phyloP scores from a whole-genome alignment of 2,329 filamentous ascomycete genomes.

The Penicillium sp. region DNA sequence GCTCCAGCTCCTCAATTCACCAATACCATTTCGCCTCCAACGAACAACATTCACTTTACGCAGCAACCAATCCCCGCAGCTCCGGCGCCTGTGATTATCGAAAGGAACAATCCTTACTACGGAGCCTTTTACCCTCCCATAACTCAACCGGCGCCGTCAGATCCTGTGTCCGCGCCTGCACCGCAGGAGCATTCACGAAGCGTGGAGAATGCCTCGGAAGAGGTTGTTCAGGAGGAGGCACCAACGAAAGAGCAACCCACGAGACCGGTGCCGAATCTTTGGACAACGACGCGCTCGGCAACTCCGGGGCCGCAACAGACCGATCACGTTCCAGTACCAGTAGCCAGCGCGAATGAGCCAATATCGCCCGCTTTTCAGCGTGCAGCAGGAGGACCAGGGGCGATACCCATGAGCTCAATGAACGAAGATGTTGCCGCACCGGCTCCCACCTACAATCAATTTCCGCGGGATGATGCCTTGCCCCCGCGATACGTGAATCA shows the following conservation, averaged over 20 bases:
- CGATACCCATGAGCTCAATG: constrained; percentile 55
- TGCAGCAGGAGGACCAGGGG: constrained; percentile 58
- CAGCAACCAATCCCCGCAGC: constrained; percentile 39
- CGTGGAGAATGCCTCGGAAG: neutral
- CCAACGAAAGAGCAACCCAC: neutral
- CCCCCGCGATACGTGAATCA: constrained; percentile 23
- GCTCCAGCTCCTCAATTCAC: constrained; percentile 6
- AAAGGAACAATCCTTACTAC: constrained; percentile 39
- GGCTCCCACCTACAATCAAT: constrained; percentile 31
- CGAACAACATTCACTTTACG: constrained; percentile 12
- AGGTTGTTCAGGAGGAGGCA: neutral
- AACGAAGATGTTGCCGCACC: constrained; percentile 47
- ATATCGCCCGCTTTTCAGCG: constrained; percentile 57
- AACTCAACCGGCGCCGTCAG: constrained; percentile 32
- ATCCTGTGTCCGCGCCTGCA: constrained; percentile 34
- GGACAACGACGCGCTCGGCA: neutral
- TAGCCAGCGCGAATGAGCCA: constrained; percentile 29
- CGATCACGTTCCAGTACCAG: neutral
- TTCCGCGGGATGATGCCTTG: constrained; percentile 21
- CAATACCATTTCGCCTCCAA: constrained; percentile 9
- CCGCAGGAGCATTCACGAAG: constrained; percentile 1
- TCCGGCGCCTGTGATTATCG: constrained; percentile 38
- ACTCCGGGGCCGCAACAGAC: neutral
- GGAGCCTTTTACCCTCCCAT: constrained; percentile 54
- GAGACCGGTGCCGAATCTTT: neutral